Evolutionary conservation across 129 eudicot genomes (phyloP).

Genomic region (Centrapalus pauciflorus): DNA sequence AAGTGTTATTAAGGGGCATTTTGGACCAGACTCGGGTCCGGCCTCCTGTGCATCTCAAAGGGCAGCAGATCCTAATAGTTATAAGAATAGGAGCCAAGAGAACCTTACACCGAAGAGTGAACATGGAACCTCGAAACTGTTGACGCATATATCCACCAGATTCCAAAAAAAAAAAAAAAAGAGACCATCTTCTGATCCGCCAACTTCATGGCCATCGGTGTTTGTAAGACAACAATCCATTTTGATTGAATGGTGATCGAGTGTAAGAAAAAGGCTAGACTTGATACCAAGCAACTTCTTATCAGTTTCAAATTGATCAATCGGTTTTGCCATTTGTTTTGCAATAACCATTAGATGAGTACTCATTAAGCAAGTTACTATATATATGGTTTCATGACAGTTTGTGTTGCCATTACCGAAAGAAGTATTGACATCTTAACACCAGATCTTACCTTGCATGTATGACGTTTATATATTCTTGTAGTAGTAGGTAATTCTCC

Average conservation of each 20-base stretch:
- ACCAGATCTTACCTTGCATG: conserved; percentile 66
- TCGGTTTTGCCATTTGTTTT: not conserved
- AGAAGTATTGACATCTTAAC: not conserved
- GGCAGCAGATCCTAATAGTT: not conserved
- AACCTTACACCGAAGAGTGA: conserved; percentile 75
- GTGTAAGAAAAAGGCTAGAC: conserved; percentile 14
- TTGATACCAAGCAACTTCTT: not conserved
- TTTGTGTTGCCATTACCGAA: not conserved
- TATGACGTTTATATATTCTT: conserved; percentile 95
- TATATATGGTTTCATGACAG: not conserved
- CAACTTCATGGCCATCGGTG: conserved; percentile 77
- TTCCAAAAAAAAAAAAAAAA: conserved; percentile 92
- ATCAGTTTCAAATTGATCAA: not conserved
- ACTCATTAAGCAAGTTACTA: not conserved
- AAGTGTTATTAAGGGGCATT: not conserved
- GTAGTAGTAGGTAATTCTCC: conserved; percentile 96
- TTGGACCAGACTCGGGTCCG: not conserved
- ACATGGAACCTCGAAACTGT: conserved; percentile 84
- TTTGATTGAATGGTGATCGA: conserved; percentile 75
- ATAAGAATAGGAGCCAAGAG: not conserved
- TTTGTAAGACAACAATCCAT: conserved; percentile 95
- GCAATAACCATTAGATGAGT: not conserved
- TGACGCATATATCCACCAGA: conserved; percentile 89
- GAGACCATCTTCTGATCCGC: conserved; percentile 97
- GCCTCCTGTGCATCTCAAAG: not conserved